These are phyloP conservation scores for Circinella umbellata DNA, from an alignment of 371 early-diverging fungal species.

Conservation along the genomic window DNA sequence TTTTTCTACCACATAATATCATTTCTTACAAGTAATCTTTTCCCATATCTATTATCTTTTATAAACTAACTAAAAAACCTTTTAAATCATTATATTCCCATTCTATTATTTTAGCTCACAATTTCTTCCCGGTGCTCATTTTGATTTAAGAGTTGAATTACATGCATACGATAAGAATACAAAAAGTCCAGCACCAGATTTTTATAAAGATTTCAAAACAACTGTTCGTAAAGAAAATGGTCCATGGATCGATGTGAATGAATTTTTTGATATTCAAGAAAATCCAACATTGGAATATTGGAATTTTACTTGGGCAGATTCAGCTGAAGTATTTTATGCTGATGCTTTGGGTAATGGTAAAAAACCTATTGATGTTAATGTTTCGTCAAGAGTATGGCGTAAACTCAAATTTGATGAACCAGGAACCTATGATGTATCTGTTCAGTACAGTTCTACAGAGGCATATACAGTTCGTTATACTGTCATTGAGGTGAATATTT, in stretches of 20 bases:
- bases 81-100: background rate
- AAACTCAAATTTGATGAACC: conserved; percentile 55
- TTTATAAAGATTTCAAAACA: conserved; percentile 42
- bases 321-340: conserved; percentile 52
- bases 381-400: conserved; percentile 60
- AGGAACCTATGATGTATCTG: conserved; percentile 58
- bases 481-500: conserved; percentile 29
- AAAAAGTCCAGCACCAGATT: conserved; percentile 35
- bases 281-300: conserved; percentile 50
- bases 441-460: conserved; percentile 37
- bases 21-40: no score
- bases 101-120: conserved; percentile 37
- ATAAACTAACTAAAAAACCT: no score
- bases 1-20: background rate
- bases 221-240: conserved; percentile 45
- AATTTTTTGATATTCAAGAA: conserved; percentile 39
- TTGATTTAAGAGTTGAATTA: conserved; percentile 63
- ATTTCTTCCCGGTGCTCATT: conserved; percentile 59
- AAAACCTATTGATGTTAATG: conserved; percentile 57
- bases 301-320: conserved; percentile 57
- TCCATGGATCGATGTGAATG: conserved; percentile 46
- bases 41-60: no score
- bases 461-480: conserved; percentile 44
- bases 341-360: conserved; percentile 26
- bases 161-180: conserved; percentile 56